These are phyloP conservation scores for Fagus sylvatica DNA, from an alignment of 306 rosid species.

Conservation along the genomic window DNA sequence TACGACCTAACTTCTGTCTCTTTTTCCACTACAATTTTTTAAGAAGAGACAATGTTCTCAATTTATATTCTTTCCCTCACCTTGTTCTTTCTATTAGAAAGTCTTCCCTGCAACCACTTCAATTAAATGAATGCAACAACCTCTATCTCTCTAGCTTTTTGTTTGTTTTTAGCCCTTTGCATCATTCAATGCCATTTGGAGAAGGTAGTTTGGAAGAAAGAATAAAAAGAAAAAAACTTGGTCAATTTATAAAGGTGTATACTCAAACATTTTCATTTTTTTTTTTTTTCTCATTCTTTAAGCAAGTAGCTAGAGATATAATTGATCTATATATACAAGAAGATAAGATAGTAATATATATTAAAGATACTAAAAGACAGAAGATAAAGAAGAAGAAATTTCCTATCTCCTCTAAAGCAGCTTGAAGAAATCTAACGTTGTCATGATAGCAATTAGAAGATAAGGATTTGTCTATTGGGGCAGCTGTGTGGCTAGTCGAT, in stretches of 20 bases:
- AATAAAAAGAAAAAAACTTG: not conserved
- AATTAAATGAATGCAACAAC: conserved; percentile 18
- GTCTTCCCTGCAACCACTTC: conserved; percentile 37
- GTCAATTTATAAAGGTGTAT: not conserved
- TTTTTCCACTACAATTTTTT: conserved; percentile 18
- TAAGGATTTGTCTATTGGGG: not conserved
- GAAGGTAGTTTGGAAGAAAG: not conserved
- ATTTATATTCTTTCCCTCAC: conserved; percentile 7
- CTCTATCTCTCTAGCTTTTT: conserved; percentile 9
- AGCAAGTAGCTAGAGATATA: conserved; percentile 36
- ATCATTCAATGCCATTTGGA: conserved; percentile 5
- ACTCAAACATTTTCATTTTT: conserved; percentile 9
- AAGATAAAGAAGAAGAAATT: conserved; percentile 9
- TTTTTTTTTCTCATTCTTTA: conserved; percentile 18
- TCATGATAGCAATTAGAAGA: not conserved
- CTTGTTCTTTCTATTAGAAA: conserved; percentile 21
- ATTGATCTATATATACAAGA: conserved; percentile 46
- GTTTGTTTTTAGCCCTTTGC: conserved; percentile 1
- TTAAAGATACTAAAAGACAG: conserved; percentile 5
- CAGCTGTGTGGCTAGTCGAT: not conserved
- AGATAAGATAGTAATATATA: conserved; percentile 16
- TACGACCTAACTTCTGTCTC: conserved; percentile 15
- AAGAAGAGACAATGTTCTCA: conserved; percentile 20
- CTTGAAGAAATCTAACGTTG: conserved; percentile 21
- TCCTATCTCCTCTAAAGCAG: conserved; percentile 39